Evolutionary conservation across 177 flowering plant genomes (phyloP).

Genomic region (Vitis hybrid): DNA sequence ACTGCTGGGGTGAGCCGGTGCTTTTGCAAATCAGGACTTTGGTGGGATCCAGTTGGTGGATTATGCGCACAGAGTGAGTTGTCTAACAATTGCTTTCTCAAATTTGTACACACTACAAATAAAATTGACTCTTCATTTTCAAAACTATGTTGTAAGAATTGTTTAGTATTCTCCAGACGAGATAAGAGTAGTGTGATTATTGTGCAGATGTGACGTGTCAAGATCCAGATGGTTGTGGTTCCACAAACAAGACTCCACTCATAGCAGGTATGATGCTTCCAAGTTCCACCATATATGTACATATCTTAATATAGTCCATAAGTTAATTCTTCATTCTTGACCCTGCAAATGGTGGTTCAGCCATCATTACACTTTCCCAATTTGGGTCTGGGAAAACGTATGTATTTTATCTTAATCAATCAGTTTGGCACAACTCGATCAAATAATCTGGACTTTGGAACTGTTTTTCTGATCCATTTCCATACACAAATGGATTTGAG

Average conservation of each 20-base stretch:
- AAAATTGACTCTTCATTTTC: neutral
- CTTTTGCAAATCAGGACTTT: slow-evolving; percentile 39
- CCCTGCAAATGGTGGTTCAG: neutral
- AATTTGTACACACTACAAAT: neutral
- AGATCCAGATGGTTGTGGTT: slow-evolving; percentile 29
- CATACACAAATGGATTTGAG: too few species aligned
- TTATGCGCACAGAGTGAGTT: slow-evolving; percentile 43
- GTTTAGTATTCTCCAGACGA: neutral
- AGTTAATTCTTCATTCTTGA: neutral
- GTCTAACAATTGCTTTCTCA: neutral
- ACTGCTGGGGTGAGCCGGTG: slow-evolving; percentile 39
- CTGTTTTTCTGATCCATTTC: too few species aligned
- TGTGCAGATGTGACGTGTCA: slow-evolving; percentile 32
- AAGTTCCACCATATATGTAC: too few species aligned
- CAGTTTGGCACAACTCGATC: too few species aligned
- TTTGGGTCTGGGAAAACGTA: too few species aligned
- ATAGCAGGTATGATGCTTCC: slow-evolving; percentile 33
- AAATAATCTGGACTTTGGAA: too few species aligned
- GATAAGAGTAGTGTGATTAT: neutral
- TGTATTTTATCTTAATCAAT: too few species aligned
- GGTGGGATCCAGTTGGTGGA: slow-evolving; percentile 55
- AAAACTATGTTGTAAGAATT: neutral
- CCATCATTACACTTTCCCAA: too few species aligned
- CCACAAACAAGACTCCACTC: slow-evolving; percentile 29
- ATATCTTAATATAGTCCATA: neutral